Conservation (phyloP, 2,329 filamentous ascomycete genomes). For the Trichophyton rubrum region DNA sequence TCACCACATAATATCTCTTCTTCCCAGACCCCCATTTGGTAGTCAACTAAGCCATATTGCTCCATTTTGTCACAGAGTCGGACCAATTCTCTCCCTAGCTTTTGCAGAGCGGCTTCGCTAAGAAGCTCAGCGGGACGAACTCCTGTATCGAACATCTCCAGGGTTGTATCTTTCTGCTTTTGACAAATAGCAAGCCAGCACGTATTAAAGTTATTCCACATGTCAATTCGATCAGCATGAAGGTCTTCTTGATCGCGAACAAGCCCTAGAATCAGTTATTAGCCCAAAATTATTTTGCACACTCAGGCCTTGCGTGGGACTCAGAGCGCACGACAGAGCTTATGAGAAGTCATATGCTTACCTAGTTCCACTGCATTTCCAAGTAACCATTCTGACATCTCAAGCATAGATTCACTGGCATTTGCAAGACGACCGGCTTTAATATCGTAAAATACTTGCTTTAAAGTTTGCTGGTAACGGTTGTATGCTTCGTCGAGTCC, state of each 20-base stretch:
- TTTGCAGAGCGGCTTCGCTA: conserved; percentile 55
- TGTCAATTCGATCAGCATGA: conserved; percentile 61
- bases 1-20: conserved; percentile 76
- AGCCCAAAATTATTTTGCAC: conserved; percentile 17
- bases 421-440: conserved; percentile 49
- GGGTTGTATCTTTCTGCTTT: conserved; percentile 64
- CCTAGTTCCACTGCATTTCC: conserved; percentile 53
- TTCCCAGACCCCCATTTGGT: conserved; percentile 93
- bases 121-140: conserved; percentile 51
- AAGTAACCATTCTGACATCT: conserved; percentile 55
- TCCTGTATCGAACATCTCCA: conserved; percentile 46
- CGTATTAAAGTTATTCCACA: conserved; percentile 92
- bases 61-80: conserved; percentile 76
- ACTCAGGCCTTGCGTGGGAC: conserved; percentile 7
- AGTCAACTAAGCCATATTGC: conserved; percentile 87
- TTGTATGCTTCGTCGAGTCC: conserved; percentile 56
- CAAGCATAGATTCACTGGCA: conserved; percentile 45
- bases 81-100: conserved; percentile 71
- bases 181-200: conserved; percentile 78
- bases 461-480: conserved; percentile 44
- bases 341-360: conserved; percentile 32
- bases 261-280: conserved; percentile 49
- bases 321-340: conserved; percentile 7
- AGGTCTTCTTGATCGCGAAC: conserved; percentile 68
- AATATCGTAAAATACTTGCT: conserved; percentile 59